Evolutionary conservation across 1,284 basidiomycete species (phyloP).

Genomic region (Austroboletus niveus): DNA sequence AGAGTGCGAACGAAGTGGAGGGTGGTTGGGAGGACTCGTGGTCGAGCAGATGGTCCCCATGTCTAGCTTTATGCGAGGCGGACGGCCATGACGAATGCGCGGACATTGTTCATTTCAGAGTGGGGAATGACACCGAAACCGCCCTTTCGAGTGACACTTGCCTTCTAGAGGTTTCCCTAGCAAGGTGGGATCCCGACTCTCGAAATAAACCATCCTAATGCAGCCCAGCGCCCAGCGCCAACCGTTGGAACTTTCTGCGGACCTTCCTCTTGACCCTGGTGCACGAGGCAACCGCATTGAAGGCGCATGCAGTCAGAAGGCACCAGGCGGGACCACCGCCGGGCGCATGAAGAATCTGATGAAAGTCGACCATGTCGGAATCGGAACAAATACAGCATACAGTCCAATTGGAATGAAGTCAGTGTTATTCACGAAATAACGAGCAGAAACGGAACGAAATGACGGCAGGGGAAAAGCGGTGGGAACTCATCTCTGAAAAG

Average conservation of each 20-base stretch:
- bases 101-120: not conserved
- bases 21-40: too few relatives aligned
- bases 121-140: slow-evolving; percentile 1
- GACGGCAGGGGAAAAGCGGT: too few relatives aligned
- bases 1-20: not conserved
- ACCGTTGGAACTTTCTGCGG: not conserved
- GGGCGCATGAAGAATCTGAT: not conserved
- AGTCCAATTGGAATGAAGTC: too few relatives aligned
- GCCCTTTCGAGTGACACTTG: slow-evolving; percentile 11
- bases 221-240: slow-evolving; percentile 6
- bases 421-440: too few relatives aligned
- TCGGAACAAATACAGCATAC: too few relatives aligned
- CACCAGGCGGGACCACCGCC: slow-evolving; percentile 5
- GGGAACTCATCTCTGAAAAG: too few relatives aligned
- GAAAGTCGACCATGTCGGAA: not conserved
- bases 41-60: not conserved
- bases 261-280: not conserved
- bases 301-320: not conserved
- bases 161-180: slow-evolving; percentile 11
- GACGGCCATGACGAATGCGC: slow-evolving; percentile 1
- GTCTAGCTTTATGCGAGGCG: slow-evolving; percentile 22
- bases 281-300: slow-evolving; percentile 4
- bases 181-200: not conserved
- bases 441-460: too few relatives aligned
- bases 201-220: slow-evolving; percentile 6